These are phyloP conservation scores for Nicotiana paniculata DNA, from an alignment of 257 asterid species.

Conservation along the genomic window DNA sequence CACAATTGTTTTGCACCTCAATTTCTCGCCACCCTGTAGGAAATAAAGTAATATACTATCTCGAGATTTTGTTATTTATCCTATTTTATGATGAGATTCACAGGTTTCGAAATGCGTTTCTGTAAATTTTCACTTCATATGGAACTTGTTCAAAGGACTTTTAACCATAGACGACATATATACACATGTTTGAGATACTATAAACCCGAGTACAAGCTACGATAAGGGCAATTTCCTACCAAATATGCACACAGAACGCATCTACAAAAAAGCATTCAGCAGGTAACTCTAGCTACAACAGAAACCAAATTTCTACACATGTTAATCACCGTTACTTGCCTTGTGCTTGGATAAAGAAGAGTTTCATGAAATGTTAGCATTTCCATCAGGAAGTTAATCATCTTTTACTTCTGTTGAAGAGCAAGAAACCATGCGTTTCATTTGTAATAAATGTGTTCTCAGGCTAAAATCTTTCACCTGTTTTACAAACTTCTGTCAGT, in stretches of 20 bases:
- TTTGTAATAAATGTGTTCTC: conserved; percentile 47
- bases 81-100: no score
- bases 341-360: background rate
- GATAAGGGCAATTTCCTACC: conserved; percentile 12
- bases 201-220: no score
- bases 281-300: background rate
- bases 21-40: no score
- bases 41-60: no score
- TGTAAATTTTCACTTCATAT: no score
- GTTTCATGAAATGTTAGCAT: conserved; percentile 27
- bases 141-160: no score
- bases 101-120: no score
- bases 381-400: conserved; percentile 21
- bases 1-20: no score
- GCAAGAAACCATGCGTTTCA: conserved; percentile 20
- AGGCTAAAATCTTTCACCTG: conserved; percentile 62
- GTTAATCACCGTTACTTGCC: background rate
- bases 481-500: conserved; percentile 20
- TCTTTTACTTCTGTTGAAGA: conserved; percentile 22
- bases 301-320: background rate
- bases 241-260: conserved; percentile 16
- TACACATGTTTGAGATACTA: no score
- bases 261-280: conserved; percentile 12
- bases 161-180: no score
- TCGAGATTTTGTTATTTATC: no score